These are phyloP conservation scores for Filobasidium uniguttulatum DNA, from an alignment of 1,284 basidiomycete species.

Conservation along the genomic window DNA sequence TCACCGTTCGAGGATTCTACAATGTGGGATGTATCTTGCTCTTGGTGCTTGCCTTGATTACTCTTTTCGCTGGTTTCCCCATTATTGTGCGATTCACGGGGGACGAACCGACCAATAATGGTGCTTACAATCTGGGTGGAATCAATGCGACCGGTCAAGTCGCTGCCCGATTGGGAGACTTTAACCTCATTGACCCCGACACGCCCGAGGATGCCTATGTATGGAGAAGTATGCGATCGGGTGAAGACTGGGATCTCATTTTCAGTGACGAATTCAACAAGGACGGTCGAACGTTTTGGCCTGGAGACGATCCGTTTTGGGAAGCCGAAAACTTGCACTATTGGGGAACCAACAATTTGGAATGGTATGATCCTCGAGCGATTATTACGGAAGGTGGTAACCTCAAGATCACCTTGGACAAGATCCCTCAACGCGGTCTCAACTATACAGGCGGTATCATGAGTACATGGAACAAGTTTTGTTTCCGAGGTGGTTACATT, in stretches of 20 bases:
- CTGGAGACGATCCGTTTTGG: slow-evolving; percentile 41
- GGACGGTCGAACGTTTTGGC: slow-evolving; percentile 64
- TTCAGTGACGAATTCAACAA: slow-evolving; percentile 43
- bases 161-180: slow-evolving; percentile 49
- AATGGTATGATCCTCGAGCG: slow-evolving; percentile 58
- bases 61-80: slow-evolving; percentile 49
- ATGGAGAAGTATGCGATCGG: slow-evolving; percentile 28
- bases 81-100: slow-evolving; percentile 34
- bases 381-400: slow-evolving; percentile 64
- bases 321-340: slow-evolving; percentile 52
- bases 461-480: slow-evolving; percentile 58
- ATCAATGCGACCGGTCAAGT: slow-evolving; percentile 48
- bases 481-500: slow-evolving; percentile 75
- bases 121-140: slow-evolving; percentile 44
- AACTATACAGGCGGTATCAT: slow-evolving; percentile 50
- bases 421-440: slow-evolving; percentile 55
- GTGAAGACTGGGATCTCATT: slow-evolving; percentile 37
- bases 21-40: slow-evolving; percentile 65
- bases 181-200: slow-evolving; percentile 59
- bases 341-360: slow-evolving; percentile 41
- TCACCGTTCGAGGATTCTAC: slow-evolving; percentile 55
- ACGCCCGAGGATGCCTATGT: slow-evolving; percentile 44
- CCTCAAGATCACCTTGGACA: slow-evolving; percentile 61
- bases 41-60: slow-evolving; percentile 48
- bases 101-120: slow-evolving; percentile 28